phyloP scores from a whole-genome alignment of 768 basidiomycete genomes.

The Fomitopsis pulvina region DNA sequence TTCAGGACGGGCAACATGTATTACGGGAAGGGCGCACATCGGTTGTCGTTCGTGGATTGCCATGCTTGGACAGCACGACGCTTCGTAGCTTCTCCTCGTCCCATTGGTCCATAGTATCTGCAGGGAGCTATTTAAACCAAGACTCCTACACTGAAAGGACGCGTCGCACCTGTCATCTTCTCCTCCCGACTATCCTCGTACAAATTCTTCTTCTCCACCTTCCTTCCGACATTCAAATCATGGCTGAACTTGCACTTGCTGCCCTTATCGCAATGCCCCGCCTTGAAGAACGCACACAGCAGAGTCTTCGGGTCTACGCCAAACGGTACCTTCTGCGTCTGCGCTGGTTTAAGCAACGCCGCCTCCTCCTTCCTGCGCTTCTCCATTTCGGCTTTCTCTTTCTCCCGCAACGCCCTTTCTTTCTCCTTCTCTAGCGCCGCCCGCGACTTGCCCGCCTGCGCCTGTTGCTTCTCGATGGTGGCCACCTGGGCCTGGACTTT shows the following conservation, averaged over 20 bases:
- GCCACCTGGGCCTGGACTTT: slow-evolving; percentile 87
- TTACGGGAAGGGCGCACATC: slow-evolving; percentile 47
- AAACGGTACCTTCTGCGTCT: slow-evolving; percentile 83
- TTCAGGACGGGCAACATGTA: background rate
- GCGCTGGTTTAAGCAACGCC: slow-evolving; percentile 72
- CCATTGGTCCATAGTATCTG: slow-evolving; percentile 98
- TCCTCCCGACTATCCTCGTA: slow-evolving; percentile 87
- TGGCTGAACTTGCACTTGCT: slow-evolving; percentile 97
- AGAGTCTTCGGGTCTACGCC: slow-evolving; percentile 96
- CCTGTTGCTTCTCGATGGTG: slow-evolving; percentile 70
- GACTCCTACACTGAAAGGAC: background rate
- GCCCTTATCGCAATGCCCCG: slow-evolving; percentile 90
- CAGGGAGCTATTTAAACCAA: background rate
- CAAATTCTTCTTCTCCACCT: slow-evolving; percentile 92
- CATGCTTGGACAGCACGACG: slow-evolving; percentile 84
- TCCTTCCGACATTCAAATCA: slow-evolving; percentile 80
- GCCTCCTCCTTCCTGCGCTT: slow-evolving; percentile 83
- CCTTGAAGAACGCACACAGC: slow-evolving; percentile 88
- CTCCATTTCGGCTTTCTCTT: slow-evolving; percentile 73
- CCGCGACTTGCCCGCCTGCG: slow-evolving; percentile 72
- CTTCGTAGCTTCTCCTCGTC: slow-evolving; percentile 87
- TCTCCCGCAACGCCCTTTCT: slow-evolving; percentile 71
- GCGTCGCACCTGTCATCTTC: slow-evolving; percentile 56
- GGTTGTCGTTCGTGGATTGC: slow-evolving; percentile 88
- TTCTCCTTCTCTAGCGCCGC: slow-evolving; percentile 79